Evolutionary conservation across 371 early-diverging fungal genomes (phyloP).

Genomic region (Umbelopsis sp.): DNA sequence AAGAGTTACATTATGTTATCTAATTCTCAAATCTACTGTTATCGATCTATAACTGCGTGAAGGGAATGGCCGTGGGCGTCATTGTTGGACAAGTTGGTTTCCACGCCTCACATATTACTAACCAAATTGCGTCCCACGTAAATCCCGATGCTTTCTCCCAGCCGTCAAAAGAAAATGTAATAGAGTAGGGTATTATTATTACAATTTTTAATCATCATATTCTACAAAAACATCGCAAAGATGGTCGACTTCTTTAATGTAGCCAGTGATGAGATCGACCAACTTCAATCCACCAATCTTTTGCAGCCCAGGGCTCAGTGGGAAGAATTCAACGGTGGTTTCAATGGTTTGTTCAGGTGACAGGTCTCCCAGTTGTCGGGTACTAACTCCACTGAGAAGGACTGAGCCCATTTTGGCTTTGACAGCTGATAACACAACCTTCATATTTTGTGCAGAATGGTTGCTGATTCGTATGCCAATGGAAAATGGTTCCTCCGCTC

Average conservation of each 20-base stretch:
- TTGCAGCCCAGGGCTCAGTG: slow-evolving; percentile 84
- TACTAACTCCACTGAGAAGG: slow-evolving; percentile 75
- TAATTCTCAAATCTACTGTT: not conserved
- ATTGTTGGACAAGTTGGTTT: not conserved
- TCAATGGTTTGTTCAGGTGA: slow-evolving; percentile 62
- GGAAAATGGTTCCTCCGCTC: slow-evolving; percentile 70
- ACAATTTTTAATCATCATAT: slow-evolving; percentile 3
- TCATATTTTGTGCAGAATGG: slow-evolving; percentile 62
- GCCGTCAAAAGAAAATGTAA: not conserved
- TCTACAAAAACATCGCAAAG: slow-evolving; percentile 67
- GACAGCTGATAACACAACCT: slow-evolving; percentile 68
- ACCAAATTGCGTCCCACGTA: slow-evolving; percentile 2
- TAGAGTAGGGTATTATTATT: slow-evolving; percentile 4
- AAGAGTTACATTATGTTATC: too few species aligned
- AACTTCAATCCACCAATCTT: slow-evolving; percentile 81
- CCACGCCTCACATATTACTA: slow-evolving; percentile 6
- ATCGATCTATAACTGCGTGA: not conserved
- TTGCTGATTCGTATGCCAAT: slow-evolving; percentile 60
- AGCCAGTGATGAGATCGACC: slow-evolving; percentile 65
- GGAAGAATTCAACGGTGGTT: slow-evolving; percentile 78
- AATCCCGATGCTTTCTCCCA: not conserved
- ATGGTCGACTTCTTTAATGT: slow-evolving; percentile 73
- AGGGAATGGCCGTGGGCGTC: not conserved
- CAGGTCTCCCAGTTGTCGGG: slow-evolving; percentile 69
- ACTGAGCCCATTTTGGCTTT: slow-evolving; percentile 84